phyloP scores from a whole-genome alignment of 495 filamentous ascomycete genomes.

The Xylaria palmicola region DNA sequence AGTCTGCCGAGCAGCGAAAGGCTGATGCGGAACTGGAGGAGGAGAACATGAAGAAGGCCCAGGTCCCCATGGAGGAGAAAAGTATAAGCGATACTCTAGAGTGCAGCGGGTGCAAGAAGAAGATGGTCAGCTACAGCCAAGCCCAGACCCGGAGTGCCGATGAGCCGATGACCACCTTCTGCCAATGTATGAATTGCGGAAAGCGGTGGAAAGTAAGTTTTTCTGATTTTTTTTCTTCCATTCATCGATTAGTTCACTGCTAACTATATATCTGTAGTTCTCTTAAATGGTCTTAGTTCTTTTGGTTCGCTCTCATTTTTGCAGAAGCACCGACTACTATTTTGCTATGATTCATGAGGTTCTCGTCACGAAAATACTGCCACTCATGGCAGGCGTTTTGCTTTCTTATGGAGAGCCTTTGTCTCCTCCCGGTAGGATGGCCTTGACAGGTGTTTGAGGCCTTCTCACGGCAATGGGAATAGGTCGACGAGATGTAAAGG shows the following conservation, averaged over 20 bases:
- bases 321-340: not conserved
- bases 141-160: constrained; percentile 94
- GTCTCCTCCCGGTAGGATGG: not conserved
- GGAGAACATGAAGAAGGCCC: constrained; percentile 93
- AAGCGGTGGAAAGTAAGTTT: constrained; percentile 70
- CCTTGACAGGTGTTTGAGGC: not conserved
- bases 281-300: constrained; percentile 13
- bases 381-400: constrained; percentile 11
- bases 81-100: constrained; percentile 80
- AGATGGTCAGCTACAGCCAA: constrained; percentile 91
- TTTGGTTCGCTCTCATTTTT: not conserved
- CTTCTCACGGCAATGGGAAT: not conserved
- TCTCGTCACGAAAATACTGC: constrained; percentile 1
- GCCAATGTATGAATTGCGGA: constrained; percentile 72
- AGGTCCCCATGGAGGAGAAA: constrained; percentile 86
- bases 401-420: constrained; percentile 4
- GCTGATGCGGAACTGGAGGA: constrained; percentile 69
- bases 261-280: constrained; percentile 19
- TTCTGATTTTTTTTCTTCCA: not conserved
- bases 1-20: constrained; percentile 59
- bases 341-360: constrained; percentile 8
- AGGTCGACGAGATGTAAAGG: constrained; percentile 1
- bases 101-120: constrained; percentile 86
- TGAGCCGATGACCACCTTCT: constrained; percentile 86
- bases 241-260: not conserved